Percentiles rank a stretch among this genome's conserved stretches.
Evolutionary conservation across 23 red algal genomes (phyloP).

Genomic region (Gracilariopsis chorda): DNA sequence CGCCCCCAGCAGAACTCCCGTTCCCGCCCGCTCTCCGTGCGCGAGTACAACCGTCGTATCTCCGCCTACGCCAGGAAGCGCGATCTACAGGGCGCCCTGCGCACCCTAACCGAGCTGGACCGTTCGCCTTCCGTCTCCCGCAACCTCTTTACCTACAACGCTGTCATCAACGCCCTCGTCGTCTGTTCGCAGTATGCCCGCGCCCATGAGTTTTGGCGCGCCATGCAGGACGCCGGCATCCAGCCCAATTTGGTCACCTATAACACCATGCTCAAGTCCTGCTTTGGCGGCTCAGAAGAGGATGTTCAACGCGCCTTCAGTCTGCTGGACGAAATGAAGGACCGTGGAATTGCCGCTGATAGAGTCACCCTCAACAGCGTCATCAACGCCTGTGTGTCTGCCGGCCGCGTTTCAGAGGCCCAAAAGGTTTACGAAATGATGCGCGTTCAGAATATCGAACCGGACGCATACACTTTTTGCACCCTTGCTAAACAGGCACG

Average conservation of each 20-base stretch:
- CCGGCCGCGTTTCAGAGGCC: conserved; percentile 30
- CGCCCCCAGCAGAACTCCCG: neutral
- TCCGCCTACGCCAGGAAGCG: conserved; percentile 32
- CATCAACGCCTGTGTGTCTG: conserved; percentile 48
- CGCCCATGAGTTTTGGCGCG: conserved; percentile 48
- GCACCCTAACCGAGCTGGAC: conserved; percentile 36
- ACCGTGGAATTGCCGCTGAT: conserved; percentile 50
- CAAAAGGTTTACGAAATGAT: conserved; percentile 46
- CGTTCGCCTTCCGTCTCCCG: conserved; percentile 32
- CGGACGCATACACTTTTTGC: conserved; percentile 49
- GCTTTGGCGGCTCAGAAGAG: conserved; percentile 29
- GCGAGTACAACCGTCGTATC: conserved; percentile 59
- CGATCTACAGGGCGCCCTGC: conserved; percentile 44
- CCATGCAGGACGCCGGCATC: conserved; percentile 56
- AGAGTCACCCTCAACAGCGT: conserved; percentile 55
- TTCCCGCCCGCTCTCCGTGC: conserved; percentile 20
- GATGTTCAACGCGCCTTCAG: conserved; percentile 38
- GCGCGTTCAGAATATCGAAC: conserved; percentile 9
- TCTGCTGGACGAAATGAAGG: conserved; percentile 56
- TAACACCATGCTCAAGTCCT: conserved; percentile 68
- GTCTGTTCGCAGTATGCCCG: conserved; percentile 49
- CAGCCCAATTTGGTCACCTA: conserved; percentile 63
- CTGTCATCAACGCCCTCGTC: conserved; percentile 56
- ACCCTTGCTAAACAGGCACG: conserved; percentile 50
- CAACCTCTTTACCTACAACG: conserved; percentile 61